Conservation (phyloP, 1,139 yeast species). For the Scheffersomyces stambukii region DNA sequence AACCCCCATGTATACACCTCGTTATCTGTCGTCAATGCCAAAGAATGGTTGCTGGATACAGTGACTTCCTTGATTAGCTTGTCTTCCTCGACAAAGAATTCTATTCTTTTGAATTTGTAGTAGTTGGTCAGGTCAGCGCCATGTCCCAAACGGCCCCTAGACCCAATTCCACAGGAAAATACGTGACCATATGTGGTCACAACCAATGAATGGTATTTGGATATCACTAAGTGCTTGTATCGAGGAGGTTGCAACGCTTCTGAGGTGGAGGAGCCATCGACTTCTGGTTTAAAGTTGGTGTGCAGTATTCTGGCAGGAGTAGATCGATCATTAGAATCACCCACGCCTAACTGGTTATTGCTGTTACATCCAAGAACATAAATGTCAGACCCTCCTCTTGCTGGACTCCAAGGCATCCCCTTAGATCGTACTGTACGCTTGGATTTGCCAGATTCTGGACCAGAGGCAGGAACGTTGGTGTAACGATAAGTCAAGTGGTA, state of each 20-base stretch:
- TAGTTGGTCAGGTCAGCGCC: slow-evolving; percentile 33
- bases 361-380: slow-evolving; percentile 64
- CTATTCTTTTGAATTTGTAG: slow-evolving; percentile 35
- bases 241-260: slow-evolving; percentile 32
- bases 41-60: slow-evolving; percentile 64
- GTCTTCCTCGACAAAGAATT: slow-evolving; percentile 16
- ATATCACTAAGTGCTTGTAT: slow-evolving; percentile 43
- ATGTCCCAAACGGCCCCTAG: slow-evolving; percentile 70
- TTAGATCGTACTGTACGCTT: slow-evolving; percentile 6
- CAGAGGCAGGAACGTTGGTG: slow-evolving; percentile 6
- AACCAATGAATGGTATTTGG: slow-evolving; percentile 65
- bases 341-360: slow-evolving; percentile 64
- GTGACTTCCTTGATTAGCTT: slow-evolving; percentile 39
- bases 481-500: slow-evolving; percentile 22
- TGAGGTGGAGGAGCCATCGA: slow-evolving; percentile 8
- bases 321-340: slow-evolving; percentile 59
- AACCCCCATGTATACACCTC: slow-evolving; percentile 76
- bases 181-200: slow-evolving; percentile 54
- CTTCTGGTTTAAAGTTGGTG: slow-evolving; percentile 14
- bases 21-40: slow-evolving; percentile 48
- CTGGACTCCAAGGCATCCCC: slow-evolving; percentile 28
- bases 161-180: slow-evolving; percentile 62
- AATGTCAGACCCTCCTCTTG: slow-evolving; percentile 57
- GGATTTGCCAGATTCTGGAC: neutral
- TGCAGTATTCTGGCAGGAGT: slow-evolving; percentile 27